A percentile compares a stretch with the other conserved stretches of the same genome.
These are phyloP conservation scores for Pythium guiyangense DNA, from an alignment of 352 stramenopile genomes.

Conservation along the genomic window DNA sequence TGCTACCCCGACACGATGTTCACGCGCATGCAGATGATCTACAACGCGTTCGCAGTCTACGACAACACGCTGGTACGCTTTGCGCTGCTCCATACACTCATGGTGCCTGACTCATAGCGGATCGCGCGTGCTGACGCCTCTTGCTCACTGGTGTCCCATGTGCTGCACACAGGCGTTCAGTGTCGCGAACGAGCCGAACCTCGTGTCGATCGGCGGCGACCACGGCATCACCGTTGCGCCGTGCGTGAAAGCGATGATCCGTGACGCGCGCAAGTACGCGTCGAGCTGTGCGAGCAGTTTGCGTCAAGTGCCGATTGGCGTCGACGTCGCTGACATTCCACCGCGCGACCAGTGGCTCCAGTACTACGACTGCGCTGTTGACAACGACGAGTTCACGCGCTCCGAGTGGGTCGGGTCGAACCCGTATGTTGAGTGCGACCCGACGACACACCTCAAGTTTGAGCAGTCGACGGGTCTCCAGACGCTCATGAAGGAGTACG, in stretches of 20 bases:
- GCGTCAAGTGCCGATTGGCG: constrained; percentile 38
- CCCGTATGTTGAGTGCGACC: constrained; percentile 53
- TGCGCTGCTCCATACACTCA: too few relatives aligned
- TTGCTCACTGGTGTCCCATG: constrained; percentile 4
- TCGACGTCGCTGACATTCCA: constrained; percentile 45
- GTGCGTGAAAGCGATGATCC: constrained; percentile 47
- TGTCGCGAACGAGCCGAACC: constrained; percentile 51
- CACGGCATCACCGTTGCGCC: constrained; percentile 26
- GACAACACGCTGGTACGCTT: constrained; percentile 37
- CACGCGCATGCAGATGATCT: constrained; percentile 33
- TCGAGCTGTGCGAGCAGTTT: constrained; percentile 24
- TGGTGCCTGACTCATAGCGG: too few relatives aligned
- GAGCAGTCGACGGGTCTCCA: constrained; percentile 32
- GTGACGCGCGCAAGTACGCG: constrained; percentile 39
- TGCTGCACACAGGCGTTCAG: constrained; percentile 21
- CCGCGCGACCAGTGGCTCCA: constrained; percentile 28
- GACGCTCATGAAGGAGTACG: constrained; percentile 45
- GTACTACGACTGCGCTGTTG: constrained; percentile 45
- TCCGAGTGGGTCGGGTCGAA: constrained; percentile 50
- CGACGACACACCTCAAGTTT: constrained; percentile 32
- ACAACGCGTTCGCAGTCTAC: constrained; percentile 56
- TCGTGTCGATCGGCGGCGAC: constrained; percentile 24
- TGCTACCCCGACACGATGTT: constrained; percentile 48
- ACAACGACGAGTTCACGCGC: constrained; percentile 36
- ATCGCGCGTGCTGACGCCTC: neutral